phyloP scores from a whole-genome alignment of 352 stramenopile species.

The Phytophthora megakarya region DNA sequence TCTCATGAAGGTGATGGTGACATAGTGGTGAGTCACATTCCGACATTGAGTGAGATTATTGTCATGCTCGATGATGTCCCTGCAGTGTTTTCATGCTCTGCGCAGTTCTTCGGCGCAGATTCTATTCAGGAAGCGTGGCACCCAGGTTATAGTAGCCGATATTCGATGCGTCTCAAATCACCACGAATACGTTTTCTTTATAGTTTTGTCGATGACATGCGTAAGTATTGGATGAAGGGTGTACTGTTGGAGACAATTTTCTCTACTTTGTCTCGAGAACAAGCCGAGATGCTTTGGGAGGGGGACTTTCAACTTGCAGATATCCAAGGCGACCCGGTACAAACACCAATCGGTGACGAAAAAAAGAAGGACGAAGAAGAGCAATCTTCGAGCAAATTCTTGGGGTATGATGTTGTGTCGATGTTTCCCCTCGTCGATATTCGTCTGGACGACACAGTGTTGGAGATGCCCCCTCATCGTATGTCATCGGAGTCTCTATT shows the following conservation, averaged over 20 bases:
- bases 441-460: conserved; percentile 63
- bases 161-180: conserved; percentile 74
- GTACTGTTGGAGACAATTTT: conserved; percentile 66
- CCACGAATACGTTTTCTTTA: conserved; percentile 84
- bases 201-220: conserved; percentile 81
- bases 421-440: conserved; percentile 83
- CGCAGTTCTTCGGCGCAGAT: conserved; percentile 76
- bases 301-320: conserved; percentile 69
- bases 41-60: conserved; percentile 64
- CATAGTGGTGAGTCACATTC: conserved; percentile 50
- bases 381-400: conserved; percentile 27
- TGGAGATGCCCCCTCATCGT: conserved; percentile 81
- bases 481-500: conserved; percentile 79
- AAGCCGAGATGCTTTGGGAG: conserved; percentile 71
- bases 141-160: conserved; percentile 77
- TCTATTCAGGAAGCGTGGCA: conserved; percentile 83
- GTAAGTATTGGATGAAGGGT: conserved; percentile 74
- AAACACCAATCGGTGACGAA: conserved; percentile 23
- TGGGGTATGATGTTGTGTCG: conserved; percentile 75
- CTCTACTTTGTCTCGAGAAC: conserved; percentile 63
- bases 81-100: conserved; percentile 79
- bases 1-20: conserved; percentile 18
- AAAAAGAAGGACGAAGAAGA: conserved; percentile 11
- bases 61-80: conserved; percentile 54
- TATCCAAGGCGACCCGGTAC: conserved; percentile 22